phyloP scores from a whole-genome alignment of 192 early-diverging fungal genomes.

The Entomortierella parvispora region DNA sequence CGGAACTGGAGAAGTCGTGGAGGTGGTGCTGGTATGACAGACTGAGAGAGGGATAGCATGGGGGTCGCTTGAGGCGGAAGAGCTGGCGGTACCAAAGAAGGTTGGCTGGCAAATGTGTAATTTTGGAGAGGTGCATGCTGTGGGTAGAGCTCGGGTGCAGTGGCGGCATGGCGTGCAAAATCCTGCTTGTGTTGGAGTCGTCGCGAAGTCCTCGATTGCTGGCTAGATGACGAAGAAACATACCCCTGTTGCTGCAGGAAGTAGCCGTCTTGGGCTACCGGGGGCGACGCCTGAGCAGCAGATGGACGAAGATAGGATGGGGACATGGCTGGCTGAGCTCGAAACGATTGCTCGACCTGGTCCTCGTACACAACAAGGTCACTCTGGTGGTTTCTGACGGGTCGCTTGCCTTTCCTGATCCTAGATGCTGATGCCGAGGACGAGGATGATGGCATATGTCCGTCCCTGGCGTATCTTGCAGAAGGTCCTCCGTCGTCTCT shows the following conservation, averaged over 20 bases:
- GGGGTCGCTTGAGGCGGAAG: not conserved
- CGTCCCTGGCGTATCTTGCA: not conserved
- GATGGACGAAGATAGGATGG: slow-evolving; percentile 20
- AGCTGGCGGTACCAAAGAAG: not conserved
- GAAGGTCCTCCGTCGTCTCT: not conserved
- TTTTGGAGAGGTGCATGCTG: not conserved
- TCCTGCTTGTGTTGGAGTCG: slow-evolving; percentile 36
- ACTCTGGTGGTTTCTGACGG: not conserved
- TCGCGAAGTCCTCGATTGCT: slow-evolving; percentile 2
- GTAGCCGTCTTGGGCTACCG: not conserved
- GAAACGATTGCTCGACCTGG: not conserved
- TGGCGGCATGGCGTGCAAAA: slow-evolving; percentile 11
- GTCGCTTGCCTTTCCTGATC: slow-evolving; percentile 11
- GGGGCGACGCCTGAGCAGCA: slow-evolving; percentile 2
- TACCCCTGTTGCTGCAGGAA: not conserved
- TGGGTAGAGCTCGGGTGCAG: slow-evolving; percentile 21
- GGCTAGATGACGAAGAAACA: not conserved
- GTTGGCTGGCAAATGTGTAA: not conserved
- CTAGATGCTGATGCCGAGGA: not conserved
- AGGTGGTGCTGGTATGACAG: slow-evolving; percentile 35
- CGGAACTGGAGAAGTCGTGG: slow-evolving; percentile 38
- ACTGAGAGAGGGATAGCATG: slow-evolving; percentile 13
- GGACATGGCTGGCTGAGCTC: slow-evolving; percentile 19
- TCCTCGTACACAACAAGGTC: not conserved
- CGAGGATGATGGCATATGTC: slow-evolving; percentile 1